Percentiles rank a stretch among this genome's conserved stretches.
phyloP scores from a whole-genome alignment of 768 basidiomycete genomes.

The Mycena metata region DNA sequence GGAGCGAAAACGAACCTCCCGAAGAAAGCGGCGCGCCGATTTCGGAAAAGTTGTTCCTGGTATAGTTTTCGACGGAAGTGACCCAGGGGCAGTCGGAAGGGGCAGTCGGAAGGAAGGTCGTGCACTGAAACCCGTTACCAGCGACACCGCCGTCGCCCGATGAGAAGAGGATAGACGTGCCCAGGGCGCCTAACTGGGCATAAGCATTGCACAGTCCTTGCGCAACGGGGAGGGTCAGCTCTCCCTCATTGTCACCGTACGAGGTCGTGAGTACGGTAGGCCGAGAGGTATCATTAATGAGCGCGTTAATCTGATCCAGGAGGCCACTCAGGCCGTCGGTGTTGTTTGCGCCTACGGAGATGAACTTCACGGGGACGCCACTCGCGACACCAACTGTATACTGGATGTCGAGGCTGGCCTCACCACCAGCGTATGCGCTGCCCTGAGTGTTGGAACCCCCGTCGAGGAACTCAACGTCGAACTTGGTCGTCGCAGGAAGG shows the following conservation, averaged over 20 bases:
- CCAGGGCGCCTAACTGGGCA: conserved; percentile 61
- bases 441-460: conserved; percentile 34
- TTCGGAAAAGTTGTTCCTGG: conserved; percentile 26
- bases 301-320: conserved; percentile 35
- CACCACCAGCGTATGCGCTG: conserved; percentile 26
- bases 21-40: conserved; percentile 25
- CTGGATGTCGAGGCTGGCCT: conserved; percentile 52
- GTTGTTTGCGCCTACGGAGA: conserved; percentile 42
- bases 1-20: no score
- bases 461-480: conserved; percentile 33
- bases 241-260: no score
- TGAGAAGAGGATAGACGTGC: conserved; percentile 59
- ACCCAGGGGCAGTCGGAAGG: conserved; percentile 42
- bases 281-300: conserved; percentile 15
- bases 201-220: no score
- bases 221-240: no score
- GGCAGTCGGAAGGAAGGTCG: conserved; percentile 27
- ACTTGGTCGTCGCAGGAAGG: no score
- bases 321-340: conserved; percentile 35
- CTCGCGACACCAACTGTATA: conserved; percentile 51
- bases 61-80: conserved; percentile 39
- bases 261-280: no score
- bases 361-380: conserved; percentile 44
- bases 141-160: conserved; percentile 63
- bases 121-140: conserved; percentile 42